Evolutionary conservation across 768 basidiomycete genomes (phyloP), one percentile per base, ranked within the genome.

Genomic region (Tulasnella calospora): DNA sequence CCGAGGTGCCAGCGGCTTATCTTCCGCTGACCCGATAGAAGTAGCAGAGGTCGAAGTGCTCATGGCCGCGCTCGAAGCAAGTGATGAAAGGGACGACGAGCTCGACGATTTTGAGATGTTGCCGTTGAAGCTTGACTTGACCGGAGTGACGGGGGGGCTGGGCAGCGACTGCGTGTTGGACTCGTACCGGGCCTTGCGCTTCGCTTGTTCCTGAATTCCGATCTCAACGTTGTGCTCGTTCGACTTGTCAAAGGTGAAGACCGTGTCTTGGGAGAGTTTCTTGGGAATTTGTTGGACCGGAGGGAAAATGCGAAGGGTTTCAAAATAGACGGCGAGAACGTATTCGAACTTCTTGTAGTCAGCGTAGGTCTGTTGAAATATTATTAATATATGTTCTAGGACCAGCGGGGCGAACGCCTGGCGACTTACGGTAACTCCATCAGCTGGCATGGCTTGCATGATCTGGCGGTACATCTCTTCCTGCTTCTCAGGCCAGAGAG

Each of bases 391-490:
- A 44, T 44, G 44, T 17, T 44, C 35, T 38, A 21, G 9, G 36
- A 8, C 27, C 1, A 33, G 44, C 3, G 3, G 71, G 46, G 51
- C n/a, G 33, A 55, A 47, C n/a, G n/a, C 6, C 21, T 15, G 12
- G 74, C n/a, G 41, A 79, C 80, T 23, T 55, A 80, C 79, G 47
- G 80, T 44, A 2, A 44, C 71, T 41, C 80, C 76, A 73, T 79
- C 81, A 27, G 73, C 86, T 27, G 79, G 80, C 67, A 88, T 82
- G 44, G 87, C 84, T 8, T 81, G 81, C 15, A 84, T 77, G n/a
- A 89, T 87, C 47, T 89, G 86, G 19, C 86, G 83, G 78, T 86
- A 83, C 9, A 88, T 83, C 79, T 88, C 87, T 21, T 88, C 83
- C 82, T 90, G 89, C n/a, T 87, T 83, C 17, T 88, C 86, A 6